These are phyloP conservation scores for Verruconis gallopava DNA, from an alignment of 2,329 filamentous ascomycete species.

Conservation along the genomic window DNA sequence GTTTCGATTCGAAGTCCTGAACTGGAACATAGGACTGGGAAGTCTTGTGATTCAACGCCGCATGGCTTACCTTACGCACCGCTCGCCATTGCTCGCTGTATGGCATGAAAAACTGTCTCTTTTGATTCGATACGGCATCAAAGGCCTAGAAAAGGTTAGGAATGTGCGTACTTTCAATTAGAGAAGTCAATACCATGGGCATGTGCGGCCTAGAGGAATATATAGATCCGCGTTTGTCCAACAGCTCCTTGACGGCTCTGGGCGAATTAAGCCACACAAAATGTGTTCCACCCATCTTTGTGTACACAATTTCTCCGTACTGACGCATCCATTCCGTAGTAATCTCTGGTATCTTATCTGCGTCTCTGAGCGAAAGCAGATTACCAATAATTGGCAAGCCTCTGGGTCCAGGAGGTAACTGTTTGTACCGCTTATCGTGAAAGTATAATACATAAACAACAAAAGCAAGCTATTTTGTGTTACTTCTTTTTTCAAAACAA, in stretches of 20 bases:
- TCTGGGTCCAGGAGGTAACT: not conserved
- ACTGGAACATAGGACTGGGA: conserved; percentile 17
- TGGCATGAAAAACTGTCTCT: conserved; percentile 17
- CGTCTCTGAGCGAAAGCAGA: conserved; percentile 24
- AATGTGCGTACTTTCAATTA: too few relatives aligned
- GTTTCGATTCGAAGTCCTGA: conserved; percentile 15
- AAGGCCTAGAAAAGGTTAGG: too few relatives aligned
- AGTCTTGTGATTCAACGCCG: conserved; percentile 16
- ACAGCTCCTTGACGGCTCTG: conserved; percentile 14
- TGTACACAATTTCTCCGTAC: conserved; percentile 28
- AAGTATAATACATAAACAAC: too few relatives aligned
- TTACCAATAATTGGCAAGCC: conserved; percentile 28
- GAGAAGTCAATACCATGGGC: conserved; percentile 24
- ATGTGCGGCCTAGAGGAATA: conserved; percentile 15
- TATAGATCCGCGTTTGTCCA: conserved; percentile 13
- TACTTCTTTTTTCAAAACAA: too few relatives aligned
- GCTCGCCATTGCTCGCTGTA: conserved; percentile 18
- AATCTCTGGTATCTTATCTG: conserved; percentile 16
- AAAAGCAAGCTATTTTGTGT: too few relatives aligned
- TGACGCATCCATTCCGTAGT: conserved; percentile 22
- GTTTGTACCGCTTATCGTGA: too few relatives aligned
- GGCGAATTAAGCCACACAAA: conserved; percentile 27
- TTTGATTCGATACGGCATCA: conserved; percentile 19
- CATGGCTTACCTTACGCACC: conserved; percentile 18
- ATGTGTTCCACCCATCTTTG: conserved; percentile 28